These are phyloP conservation scores for Albizia julibrissin DNA, from an alignment of 306 rosid genomes.

Conservation along the genomic window DNA sequence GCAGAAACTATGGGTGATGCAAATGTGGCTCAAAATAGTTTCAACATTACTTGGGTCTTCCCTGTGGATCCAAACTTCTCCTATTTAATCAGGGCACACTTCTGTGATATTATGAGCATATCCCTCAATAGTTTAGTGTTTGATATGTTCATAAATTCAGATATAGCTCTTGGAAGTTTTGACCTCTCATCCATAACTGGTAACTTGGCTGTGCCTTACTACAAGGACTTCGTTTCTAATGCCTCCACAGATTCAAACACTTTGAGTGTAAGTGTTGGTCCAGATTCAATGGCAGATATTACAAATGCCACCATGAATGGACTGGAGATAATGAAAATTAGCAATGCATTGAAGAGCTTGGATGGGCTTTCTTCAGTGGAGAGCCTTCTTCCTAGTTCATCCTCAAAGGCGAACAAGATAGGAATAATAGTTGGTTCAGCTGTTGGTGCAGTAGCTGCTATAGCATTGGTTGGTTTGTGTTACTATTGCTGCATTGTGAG, in stretches of 20 bases:
- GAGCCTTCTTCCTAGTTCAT: conserved; percentile 59
- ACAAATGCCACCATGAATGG: conserved; percentile 82
- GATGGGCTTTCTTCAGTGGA: conserved; percentile 63
- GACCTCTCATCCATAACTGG: conserved; percentile 79
- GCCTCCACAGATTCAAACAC: conserved; percentile 48
- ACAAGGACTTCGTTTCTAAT: conserved; percentile 70
- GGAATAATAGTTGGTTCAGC: conserved; percentile 54
- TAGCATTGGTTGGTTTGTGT: conserved; percentile 56
- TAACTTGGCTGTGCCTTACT: conserved; percentile 72
- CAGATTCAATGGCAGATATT: conserved; percentile 67
- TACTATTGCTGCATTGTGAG: conserved; percentile 47
- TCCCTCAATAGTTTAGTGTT: conserved; percentile 74
- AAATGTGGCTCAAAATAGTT: conserved; percentile 62
- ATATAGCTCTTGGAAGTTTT: conserved; percentile 64
- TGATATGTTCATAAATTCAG: conserved; percentile 71
- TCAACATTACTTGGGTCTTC: conserved; percentile 96
- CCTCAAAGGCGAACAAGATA: conserved; percentile 47
- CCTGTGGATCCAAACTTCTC: conserved; percentile 65
- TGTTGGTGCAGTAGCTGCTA: conserved; percentile 51
- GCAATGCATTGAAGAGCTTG: conserved; percentile 72
- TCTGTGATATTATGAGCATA: conserved; percentile 84
- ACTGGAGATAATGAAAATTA: conserved; percentile 78
- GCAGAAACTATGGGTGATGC: conserved; percentile 85
- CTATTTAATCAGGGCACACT: conserved; percentile 77
- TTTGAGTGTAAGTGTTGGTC: conserved; percentile 89